Evolutionary conservation across 768 basidiomycete genomes (phyloP).

Genomic region (Lepiota venenata): DNA sequence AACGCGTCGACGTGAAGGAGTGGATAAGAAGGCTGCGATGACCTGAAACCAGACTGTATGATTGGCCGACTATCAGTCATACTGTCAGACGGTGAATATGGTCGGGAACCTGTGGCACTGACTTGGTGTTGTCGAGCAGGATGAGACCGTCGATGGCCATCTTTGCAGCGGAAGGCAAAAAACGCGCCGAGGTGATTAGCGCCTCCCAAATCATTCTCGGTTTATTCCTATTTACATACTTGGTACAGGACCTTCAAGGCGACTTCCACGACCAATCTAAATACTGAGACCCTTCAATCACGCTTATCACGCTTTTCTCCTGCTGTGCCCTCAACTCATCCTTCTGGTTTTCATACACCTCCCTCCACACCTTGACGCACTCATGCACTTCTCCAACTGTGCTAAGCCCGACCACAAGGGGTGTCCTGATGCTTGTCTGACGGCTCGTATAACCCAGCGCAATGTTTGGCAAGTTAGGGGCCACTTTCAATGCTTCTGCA

Average conservation of each 20-base stretch:
- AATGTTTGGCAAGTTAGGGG: constrained; percentile 52
- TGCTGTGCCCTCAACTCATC: constrained; percentile 31
- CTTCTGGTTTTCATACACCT: constrained; percentile 38
- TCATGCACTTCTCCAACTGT: constrained; percentile 73
- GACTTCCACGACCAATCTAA: constrained; percentile 76
- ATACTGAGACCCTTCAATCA: constrained; percentile 49
- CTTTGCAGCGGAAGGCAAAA: neutral
- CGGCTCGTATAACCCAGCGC: constrained; percentile 73
- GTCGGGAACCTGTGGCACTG: constrained; percentile 25
- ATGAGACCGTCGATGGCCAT: constrained; percentile 86
- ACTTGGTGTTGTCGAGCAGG: constrained; percentile 74
- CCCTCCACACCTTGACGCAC: constrained; percentile 64
- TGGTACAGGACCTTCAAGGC: constrained; percentile 26
- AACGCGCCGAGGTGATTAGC: neutral
- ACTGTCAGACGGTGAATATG: constrained; percentile 17
- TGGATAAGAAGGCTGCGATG: constrained; percentile 72
- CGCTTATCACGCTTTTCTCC: constrained; percentile 41
- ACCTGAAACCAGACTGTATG: constrained; percentile 88
- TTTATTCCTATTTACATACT: neutral
- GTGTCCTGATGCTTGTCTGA: constrained; percentile 43
- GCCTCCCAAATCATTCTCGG: neutral
- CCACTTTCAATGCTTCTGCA: constrained; percentile 30
- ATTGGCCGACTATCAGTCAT: constrained; percentile 57
- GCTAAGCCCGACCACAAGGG: constrained; percentile 73
- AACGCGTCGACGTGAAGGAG: constrained; percentile 84